These are phyloP conservation scores for Botrytis deweyae DNA, from an alignment of 2,329 filamentous ascomycete species.

Conservation along the genomic window DNA sequence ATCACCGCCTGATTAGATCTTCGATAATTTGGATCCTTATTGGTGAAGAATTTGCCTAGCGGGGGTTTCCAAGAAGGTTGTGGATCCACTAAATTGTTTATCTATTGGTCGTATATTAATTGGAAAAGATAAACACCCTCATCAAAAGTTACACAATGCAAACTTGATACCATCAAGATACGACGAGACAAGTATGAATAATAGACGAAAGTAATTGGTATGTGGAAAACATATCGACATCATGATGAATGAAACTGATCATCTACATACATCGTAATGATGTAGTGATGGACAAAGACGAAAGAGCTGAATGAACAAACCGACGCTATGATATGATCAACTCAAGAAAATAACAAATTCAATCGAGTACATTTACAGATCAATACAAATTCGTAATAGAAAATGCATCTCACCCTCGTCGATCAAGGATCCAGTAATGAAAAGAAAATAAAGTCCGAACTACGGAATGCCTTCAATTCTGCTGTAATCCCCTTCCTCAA, in stretches of 20 bases:
- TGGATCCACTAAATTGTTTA: slow-evolving; percentile 16
- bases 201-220: not conserved
- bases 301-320: not conserved
- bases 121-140: slow-evolving; percentile 4
- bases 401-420: not conserved
- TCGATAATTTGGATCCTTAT: not conserved
- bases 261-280: not conserved
- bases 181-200: not conserved
- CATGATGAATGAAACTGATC: not conserved
- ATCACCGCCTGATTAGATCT: slow-evolving; percentile 13
- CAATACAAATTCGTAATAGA: slow-evolving; percentile 11
- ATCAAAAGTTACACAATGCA: slow-evolving; percentile 2
- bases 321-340: not conserved
- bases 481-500: not conserved
- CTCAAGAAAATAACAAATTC: not conserved
- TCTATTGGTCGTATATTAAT: slow-evolving; percentile 18
- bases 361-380: slow-evolving; percentile 1
- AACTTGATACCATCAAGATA: not conserved
- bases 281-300: not conserved
- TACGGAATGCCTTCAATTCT: slow-evolving; percentile 12
- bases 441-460: not conserved
- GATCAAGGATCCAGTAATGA: slow-evolving; percentile 12
- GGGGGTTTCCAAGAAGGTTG: slow-evolving; percentile 12
- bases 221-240: not conserved
- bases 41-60: slow-evolving; percentile 2